These are phyloP conservation scores for Ceriops zippeliana DNA, from an alignment of 345 rosid genomes.

Conservation along the genomic window DNA sequence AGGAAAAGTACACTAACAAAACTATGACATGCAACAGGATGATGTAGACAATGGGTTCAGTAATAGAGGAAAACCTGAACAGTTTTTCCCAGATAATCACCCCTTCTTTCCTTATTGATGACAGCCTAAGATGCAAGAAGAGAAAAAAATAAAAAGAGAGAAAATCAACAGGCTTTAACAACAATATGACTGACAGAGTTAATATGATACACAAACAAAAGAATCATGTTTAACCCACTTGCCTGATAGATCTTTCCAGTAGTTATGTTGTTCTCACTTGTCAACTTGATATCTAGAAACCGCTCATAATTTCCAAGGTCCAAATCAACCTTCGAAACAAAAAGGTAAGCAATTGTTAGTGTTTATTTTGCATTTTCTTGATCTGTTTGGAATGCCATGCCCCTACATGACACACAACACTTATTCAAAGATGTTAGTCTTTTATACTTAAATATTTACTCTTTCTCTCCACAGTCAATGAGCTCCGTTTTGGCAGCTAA, in stretches of 20 bases:
- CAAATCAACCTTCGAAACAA: constrained; percentile 74
- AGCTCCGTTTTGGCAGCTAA: too few relatives aligned
- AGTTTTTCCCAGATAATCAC: constrained; percentile 95
- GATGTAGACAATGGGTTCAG: constrained; percentile 3
- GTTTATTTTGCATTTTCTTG: not conserved
- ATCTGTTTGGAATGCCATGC: not conserved
- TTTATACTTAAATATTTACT: too few relatives aligned
- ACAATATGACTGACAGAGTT: not conserved
- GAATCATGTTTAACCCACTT: constrained; percentile 14
- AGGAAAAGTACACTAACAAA: not conserved
- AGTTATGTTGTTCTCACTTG: constrained; percentile 82
- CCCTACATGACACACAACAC: not conserved
- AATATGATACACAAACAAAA: not conserved
- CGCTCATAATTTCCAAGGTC: constrained; percentile 99
- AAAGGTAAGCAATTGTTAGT: constrained; percentile 4
- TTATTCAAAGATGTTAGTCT: not conserved
- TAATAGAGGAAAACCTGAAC: constrained; percentile 66
- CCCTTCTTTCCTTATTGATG: constrained; percentile 88
- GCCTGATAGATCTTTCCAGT: constrained; percentile 92
- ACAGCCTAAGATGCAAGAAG: constrained; percentile 45
- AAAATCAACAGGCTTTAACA: not conserved
- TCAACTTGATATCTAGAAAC: constrained; percentile 75
- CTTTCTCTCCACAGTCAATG: too few relatives aligned
- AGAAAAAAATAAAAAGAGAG: not conserved
- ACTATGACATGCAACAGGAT: not conserved